Evolutionary conservation across 805 yeast genomes (phyloP).

Genomic region (Blastobotrys muscicola): DNA sequence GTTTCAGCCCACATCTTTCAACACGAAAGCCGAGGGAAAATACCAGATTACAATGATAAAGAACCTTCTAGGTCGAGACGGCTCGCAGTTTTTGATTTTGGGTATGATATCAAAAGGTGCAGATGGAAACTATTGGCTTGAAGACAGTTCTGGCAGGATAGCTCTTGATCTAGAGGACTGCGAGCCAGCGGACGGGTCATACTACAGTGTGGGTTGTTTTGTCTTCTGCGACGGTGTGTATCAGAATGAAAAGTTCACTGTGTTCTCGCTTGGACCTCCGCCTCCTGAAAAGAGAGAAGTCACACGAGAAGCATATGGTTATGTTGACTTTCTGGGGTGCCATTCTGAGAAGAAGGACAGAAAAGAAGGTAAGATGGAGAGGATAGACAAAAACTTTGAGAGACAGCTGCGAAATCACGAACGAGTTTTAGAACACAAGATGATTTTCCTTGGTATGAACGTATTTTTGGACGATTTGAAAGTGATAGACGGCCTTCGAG

Average conservation of each 20-base stretch:
- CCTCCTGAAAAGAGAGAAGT: conserved; percentile 68
- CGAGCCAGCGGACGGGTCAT: conserved; percentile 53
- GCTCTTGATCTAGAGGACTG: conserved; percentile 48
- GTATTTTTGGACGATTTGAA: conserved; percentile 52
- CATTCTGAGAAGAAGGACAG: conserved; percentile 24
- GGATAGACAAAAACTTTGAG: conserved; percentile 53
- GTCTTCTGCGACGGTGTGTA: conserved; percentile 81
- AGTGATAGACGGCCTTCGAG: conserved; percentile 54
- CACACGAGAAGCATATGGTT: conserved; percentile 65
- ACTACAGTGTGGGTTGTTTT: conserved; percentile 62
- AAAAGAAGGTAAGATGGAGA: conserved; percentile 23
- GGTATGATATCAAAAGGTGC: conserved; percentile 62
- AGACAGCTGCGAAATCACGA: conserved; percentile 49
- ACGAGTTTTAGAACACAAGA: conserved; percentile 45
- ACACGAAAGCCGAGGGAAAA: neutral
- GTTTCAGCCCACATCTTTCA: conserved; percentile 37
- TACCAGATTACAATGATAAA: conserved; percentile 59
- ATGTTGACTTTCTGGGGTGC: conserved; percentile 57
- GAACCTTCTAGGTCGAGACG: conserved; percentile 78
- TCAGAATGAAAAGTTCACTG: conserved; percentile 50
- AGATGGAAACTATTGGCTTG: conserved; percentile 63
- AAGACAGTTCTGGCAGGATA: conserved; percentile 71
- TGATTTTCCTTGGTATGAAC: conserved; percentile 70
- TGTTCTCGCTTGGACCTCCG: conserved; percentile 73
- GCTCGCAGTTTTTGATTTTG: conserved; percentile 61